A percentile compares a stretch with the other conserved stretches of the same genome.
Evolutionary conservation across 495 filamentous ascomycete species (phyloP).

Genomic region (Penicillium coprophilum): DNA sequence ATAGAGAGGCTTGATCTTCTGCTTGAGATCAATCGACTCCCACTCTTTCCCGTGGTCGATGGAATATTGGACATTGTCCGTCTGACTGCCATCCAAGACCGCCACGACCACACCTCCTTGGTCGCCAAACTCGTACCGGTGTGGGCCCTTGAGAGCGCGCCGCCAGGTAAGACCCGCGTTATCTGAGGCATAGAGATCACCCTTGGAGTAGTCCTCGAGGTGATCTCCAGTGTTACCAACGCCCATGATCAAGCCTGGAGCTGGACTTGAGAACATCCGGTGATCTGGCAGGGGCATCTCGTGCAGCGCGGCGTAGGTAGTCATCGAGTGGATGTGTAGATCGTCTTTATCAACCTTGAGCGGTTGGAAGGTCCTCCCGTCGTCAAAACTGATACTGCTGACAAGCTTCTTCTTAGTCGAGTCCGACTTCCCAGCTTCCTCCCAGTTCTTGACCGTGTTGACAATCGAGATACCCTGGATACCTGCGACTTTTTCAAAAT

Average conservation of each 20-base stretch:
- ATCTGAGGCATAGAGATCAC: conserved; percentile 83
- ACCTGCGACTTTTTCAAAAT: conserved; percentile 87
- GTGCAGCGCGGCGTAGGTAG: conserved; percentile 46
- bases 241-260: conserved; percentile 89
- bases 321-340: conserved; percentile 89
- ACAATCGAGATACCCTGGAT: conserved; percentile 91
- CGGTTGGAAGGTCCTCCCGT: conserved; percentile 73
- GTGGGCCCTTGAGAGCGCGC: conserved; percentile 69
- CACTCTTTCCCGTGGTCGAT: conserved; percentile 83
- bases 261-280: conserved; percentile 88
- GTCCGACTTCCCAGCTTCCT: conserved; percentile 61
- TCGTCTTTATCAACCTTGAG: conserved; percentile 59
- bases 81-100: conserved; percentile 61
- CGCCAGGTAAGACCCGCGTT: conserved; percentile 87
- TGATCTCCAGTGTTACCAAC: conserved; percentile 81
- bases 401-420: conserved; percentile 61
- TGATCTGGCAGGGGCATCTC: conserved; percentile 63
- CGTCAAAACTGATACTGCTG: conserved; percentile 88
- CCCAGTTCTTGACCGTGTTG: conserved; percentile 83
- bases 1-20: conserved; percentile 61
- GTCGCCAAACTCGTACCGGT: conserved; percentile 94
- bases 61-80: conserved; percentile 73
- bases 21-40: conserved; percentile 60
- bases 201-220: conserved; percentile 63
- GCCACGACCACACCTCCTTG: conserved; percentile 86